These are phyloP conservation scores for Talaromyces adpressus DNA, from an alignment of 495 filamentous ascomycete genomes.

Conservation along the genomic window DNA sequence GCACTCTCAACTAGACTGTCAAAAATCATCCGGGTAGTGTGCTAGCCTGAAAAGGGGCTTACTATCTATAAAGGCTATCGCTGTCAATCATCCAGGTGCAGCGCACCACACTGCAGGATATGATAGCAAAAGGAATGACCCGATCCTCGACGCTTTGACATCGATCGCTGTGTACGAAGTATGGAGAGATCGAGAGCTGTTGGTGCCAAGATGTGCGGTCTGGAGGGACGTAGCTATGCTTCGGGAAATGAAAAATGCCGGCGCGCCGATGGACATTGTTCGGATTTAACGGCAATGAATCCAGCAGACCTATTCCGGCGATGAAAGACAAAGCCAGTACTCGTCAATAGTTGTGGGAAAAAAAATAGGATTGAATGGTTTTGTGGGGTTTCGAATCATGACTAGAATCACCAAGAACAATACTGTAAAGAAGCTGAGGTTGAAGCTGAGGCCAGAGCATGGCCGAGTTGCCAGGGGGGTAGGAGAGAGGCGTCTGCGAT, in stretches of 20 bases:
- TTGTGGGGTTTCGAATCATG: not conserved
- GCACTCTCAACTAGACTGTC: not conserved
- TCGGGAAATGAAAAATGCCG: not conserved
- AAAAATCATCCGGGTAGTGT: not conserved
- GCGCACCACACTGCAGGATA: not conserved
- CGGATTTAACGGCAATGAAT: not conserved
- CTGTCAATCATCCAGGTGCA: not conserved
- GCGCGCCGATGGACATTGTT: not conserved
- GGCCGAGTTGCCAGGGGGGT: not conserved
- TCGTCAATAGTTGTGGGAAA: not conserved
- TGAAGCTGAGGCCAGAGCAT: not conserved
- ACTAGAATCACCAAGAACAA: not conserved
- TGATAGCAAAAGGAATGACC: not conserved
- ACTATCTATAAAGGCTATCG: not conserved
- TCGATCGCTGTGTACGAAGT: not conserved
- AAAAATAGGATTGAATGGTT: not conserved
- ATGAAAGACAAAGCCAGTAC: not conserved
- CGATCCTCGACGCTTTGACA: not conserved
- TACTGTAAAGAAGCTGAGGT: not conserved
- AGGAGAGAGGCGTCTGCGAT: not conserved
- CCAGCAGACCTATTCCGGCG: not conserved
- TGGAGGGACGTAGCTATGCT: not conserved
- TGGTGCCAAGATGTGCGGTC: not conserved
- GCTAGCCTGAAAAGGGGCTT: not conserved
- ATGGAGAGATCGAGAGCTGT: not conserved